These are phyloP conservation scores for Pyricularia pennisetigena DNA, from an alignment of 2,329 filamentous ascomycete genomes.

Conservation along the genomic window DNA sequence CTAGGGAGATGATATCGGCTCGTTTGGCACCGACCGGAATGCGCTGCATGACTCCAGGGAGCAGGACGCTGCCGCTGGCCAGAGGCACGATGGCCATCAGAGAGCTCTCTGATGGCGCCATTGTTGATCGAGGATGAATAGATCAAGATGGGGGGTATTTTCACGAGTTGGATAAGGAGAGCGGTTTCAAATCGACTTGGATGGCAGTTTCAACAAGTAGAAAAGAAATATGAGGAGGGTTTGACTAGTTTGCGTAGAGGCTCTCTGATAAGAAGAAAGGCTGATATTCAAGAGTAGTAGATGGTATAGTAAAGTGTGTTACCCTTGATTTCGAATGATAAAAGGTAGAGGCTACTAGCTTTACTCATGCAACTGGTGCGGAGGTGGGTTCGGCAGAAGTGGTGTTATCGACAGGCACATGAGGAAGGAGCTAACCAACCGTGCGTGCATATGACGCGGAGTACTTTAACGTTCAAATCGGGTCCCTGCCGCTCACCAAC, in stretches of 20 bases:
- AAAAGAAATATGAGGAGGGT: not conserved
- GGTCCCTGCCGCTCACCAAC: not conserved
- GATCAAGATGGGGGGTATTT: not conserved
- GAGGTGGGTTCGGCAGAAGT: not conserved
- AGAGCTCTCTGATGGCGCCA: conserved; percentile 2
- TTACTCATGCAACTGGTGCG: not conserved
- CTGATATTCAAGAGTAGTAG: not conserved
- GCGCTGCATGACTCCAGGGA: conserved; percentile 77
- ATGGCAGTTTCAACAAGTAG: not conserved
- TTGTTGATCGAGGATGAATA: not conserved
- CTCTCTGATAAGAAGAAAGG: not conserved
- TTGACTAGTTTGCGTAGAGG: not conserved
- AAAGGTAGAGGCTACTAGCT: not conserved
- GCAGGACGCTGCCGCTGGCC: conserved; percentile 67
- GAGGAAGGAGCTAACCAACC: not conserved
- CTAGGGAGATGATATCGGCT: conserved; percentile 78
- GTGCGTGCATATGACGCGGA: conserved; percentile 1
- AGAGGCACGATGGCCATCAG: conserved; percentile 59
- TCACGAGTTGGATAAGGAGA: not conserved
- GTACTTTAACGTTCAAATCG: not conserved
- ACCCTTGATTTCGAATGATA: not conserved
- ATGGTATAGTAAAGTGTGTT: not conserved
- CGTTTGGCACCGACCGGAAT: conserved; percentile 72
- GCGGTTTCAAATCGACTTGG: not conserved
- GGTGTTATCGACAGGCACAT: not conserved